Conservation (phyloP, 2,329 filamentous ascomycete species). For the Tolypocladium sp. region DNA sequence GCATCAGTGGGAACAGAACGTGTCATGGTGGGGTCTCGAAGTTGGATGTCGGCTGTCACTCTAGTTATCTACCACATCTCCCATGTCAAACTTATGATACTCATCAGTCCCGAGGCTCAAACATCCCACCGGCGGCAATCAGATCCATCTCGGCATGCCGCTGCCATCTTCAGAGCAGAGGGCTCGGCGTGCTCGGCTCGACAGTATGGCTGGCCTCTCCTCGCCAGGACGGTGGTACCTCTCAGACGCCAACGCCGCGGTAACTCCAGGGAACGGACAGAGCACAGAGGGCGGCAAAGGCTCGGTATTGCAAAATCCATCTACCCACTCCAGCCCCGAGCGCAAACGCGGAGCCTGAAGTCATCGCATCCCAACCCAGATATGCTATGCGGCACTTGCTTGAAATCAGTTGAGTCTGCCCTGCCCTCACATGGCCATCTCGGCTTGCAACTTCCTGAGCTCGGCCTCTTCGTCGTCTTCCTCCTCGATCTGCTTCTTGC, state of each 20-base stretch:
- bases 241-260: neutral
- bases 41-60: neutral
- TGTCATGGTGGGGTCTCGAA: neutral
- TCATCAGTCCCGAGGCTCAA: neutral
- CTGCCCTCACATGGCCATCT: conserved; percentile 78
- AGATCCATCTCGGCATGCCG: neutral
- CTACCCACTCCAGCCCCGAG: neutral
- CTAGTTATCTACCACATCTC: neutral
- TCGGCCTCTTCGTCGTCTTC: conserved; percentile 97
- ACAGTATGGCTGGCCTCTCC: neutral
- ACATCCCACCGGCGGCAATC: neutral
- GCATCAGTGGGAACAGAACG: neutral
- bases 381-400: conserved; percentile 6
- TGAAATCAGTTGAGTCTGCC: neutral
- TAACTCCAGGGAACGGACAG: neutral
- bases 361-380: conserved; percentile 1
- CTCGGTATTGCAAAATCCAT: neutral
- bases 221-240: neutral
- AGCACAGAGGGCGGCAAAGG: neutral
- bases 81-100: neutral
- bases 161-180: neutral
- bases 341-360: neutral
- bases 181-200: neutral
- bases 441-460: conserved; percentile 82
- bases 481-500: conserved; percentile 38